phyloP scores from a whole-genome alignment of 2,329 filamentous ascomycete species.

The Metarhizium brunneum region DNA sequence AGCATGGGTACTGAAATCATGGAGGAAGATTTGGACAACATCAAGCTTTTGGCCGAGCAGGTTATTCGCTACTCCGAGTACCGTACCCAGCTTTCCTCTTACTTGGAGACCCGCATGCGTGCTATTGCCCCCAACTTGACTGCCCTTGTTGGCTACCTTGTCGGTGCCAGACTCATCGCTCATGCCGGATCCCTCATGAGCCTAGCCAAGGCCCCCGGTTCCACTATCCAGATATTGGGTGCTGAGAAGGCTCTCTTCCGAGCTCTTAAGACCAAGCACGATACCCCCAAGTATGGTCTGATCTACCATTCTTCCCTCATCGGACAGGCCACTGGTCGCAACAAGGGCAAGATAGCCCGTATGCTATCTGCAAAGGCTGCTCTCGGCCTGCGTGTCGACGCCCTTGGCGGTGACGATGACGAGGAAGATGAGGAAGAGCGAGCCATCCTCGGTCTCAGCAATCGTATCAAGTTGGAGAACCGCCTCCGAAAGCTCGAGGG shows the following conservation, averaged over 20 bases:
- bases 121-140: conserved; percentile 95
- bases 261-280: conserved; percentile 97
- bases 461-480: conserved; percentile 66
- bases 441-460: conserved; percentile 65
- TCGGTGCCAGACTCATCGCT: conserved; percentile 89
- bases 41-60: conserved; percentile 83
- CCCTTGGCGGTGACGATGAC: conserved; percentile 48
- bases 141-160: conserved; percentile 82
- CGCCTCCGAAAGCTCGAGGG: conserved; percentile 74
- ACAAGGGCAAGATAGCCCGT: conserved; percentile 99
- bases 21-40: conserved; percentile 85
- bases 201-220: conserved; percentile 88
- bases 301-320: conserved; percentile 91
- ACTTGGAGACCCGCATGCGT: conserved; percentile 88
- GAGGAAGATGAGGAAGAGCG: conserved; percentile 84
- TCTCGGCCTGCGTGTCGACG: conserved; percentile 86
- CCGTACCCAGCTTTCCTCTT: conserved; percentile 76
- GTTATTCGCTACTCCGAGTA: conserved; percentile 89
- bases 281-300: conserved; percentile 96
- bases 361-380: conserved; percentile 91
- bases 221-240: conserved; percentile 95
- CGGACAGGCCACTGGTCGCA: conserved; percentile 92
- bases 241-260: conserved; percentile 98
- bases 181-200: conserved; percentile 92
- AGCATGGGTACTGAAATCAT: conserved; percentile 99